Evolutionary conservation across 352 stramenopile genomes (phyloP), one percentile per base, ranked within the genome.

Genomic region (Globisporangium iwayamae): DNA sequence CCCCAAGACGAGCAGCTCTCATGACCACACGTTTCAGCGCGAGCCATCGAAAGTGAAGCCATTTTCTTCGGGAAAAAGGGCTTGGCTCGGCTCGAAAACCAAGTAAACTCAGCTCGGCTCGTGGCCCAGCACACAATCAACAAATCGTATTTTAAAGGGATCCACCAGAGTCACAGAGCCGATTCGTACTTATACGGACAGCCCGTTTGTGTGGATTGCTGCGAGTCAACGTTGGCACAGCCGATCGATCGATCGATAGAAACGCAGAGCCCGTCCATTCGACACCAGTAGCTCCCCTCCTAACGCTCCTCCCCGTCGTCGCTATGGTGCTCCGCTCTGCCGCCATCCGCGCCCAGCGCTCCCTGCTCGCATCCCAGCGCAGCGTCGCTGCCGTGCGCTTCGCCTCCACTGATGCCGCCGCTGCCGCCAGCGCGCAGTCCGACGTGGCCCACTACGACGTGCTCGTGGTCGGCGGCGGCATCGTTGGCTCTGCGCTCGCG

Each of bases 401-500:
- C 51, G 62, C 63, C 18, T 74, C 62, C 39, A 54, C 67, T 30
- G 58, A 63, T 53, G 68, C 71, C 30, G 64, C 66, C 1, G 71
- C 70, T 2, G 57, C 64, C 32, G 63, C 66, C 11, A 54, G 62
- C 0, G 54, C 74, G 30, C 63, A 56, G 13, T 73, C 67, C 32
- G 66, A 77, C 32, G 71, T 79, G 30, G 65, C 71, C 57, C 83
- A 81, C 70, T 93, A 85, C 63, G 88, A 96, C 60, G 86, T 95
- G 34, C 62, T 94, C 25, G 78, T 96, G 52, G 85, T 94, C 25
- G 88, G 88, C 52, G 88, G 86, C 57, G 88, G 88, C 65, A 85
- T 96, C 56, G 83, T 94, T 56, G 88, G 88, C 58, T 90, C 80
- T 22, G 78, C 86, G 59, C 67, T 95, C 41, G 88, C 88, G 46